Evolutionary conservation across 495 filamentous ascomycete genomes (phyloP).

Genomic region (Neurospora sp.): DNA sequence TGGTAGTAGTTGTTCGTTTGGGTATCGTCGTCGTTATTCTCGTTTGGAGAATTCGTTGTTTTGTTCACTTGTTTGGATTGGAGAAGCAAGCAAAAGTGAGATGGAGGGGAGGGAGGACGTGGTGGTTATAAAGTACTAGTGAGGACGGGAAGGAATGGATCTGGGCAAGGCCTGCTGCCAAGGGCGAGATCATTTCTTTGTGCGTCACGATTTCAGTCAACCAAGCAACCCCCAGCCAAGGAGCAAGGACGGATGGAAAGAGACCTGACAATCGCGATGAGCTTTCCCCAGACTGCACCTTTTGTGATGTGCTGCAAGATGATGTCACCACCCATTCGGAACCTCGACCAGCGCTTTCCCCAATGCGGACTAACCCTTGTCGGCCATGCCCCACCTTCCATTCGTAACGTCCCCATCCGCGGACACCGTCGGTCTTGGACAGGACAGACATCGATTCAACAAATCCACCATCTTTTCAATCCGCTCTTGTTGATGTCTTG

Average conservation of each 20-base stretch:
- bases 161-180: not conserved
- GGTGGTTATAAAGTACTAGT: conserved; percentile 9
- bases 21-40: not conserved
- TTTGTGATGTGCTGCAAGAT: conserved; percentile 18
- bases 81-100: conserved; percentile 2
- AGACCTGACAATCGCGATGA: not conserved
- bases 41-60: not conserved
- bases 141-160: conserved; percentile 1
- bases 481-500: not conserved
- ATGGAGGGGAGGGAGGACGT: not conserved
- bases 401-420: not conserved
- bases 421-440: not conserved
- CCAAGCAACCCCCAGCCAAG: not conserved
- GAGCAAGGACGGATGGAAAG: not conserved
- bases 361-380: not conserved
- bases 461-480: not conserved
- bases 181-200: conserved; percentile 8
- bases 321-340: conserved; percentile 23
- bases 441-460: not conserved
- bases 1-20: not conserved
- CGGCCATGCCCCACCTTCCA: not conserved
- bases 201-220: conserved; percentile 19
- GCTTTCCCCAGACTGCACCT: conserved; percentile 7
- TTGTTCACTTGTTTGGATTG: conserved; percentile 2
- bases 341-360: conserved; percentile 1